A percentile compares a stretch with the other conserved stretches of the same genome.
phyloP scores from a whole-genome alignment of 1,139 yeast genomes.

The Pichia sp. region DNA sequence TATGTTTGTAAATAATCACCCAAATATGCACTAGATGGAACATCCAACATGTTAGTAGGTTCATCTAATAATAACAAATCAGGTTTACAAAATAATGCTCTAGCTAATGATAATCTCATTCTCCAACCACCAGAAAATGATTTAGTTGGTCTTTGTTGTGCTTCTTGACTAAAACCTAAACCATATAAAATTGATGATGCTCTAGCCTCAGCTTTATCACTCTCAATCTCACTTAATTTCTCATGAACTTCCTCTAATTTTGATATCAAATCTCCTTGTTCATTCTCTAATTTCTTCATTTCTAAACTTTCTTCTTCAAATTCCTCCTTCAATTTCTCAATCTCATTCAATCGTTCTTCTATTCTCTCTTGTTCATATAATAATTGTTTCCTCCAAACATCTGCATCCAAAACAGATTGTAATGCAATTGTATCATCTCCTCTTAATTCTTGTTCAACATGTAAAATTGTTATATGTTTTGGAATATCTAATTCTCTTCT shows the following conservation, averaged over 20 bases:
- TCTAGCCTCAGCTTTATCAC: slow-evolving; percentile 94
- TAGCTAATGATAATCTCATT: slow-evolving; percentile 96
- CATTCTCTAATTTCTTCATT: slow-evolving; percentile 75
- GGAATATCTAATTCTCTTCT: slow-evolving; percentile 92
- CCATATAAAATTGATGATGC: slow-evolving; percentile 95
- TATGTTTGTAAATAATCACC: slow-evolving; percentile 85
- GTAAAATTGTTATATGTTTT: slow-evolving; percentile 87
- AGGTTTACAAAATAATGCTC: slow-evolving; percentile 96
- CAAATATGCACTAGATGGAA: slow-evolving; percentile 91
- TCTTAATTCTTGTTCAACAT: slow-evolving; percentile 92
- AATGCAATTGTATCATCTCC: slow-evolving; percentile 90
- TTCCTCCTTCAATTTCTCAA: slow-evolving; percentile 59
- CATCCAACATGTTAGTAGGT: slow-evolving; percentile 99
- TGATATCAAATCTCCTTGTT: slow-evolving; percentile 74
- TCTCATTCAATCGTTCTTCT: slow-evolving; percentile 64
- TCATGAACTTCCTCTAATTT: slow-evolving; percentile 74
- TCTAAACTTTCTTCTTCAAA: slow-evolving; percentile 82
- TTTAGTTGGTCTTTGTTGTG: slow-evolving; percentile 77
- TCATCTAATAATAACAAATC: slow-evolving; percentile 89
- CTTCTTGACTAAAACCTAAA: slow-evolving; percentile 83
- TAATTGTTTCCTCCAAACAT: slow-evolving; percentile 94
- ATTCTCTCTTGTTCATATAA: slow-evolving; percentile 69
- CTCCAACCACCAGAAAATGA: slow-evolving; percentile 99
- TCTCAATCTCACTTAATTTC: slow-evolving; percentile 84
- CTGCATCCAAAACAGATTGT: slow-evolving; percentile 95